Base-by-base conservation (phyloP, 768 basidiomycete genomes). In the Sistotremastrum niveocremeum region DNA sequence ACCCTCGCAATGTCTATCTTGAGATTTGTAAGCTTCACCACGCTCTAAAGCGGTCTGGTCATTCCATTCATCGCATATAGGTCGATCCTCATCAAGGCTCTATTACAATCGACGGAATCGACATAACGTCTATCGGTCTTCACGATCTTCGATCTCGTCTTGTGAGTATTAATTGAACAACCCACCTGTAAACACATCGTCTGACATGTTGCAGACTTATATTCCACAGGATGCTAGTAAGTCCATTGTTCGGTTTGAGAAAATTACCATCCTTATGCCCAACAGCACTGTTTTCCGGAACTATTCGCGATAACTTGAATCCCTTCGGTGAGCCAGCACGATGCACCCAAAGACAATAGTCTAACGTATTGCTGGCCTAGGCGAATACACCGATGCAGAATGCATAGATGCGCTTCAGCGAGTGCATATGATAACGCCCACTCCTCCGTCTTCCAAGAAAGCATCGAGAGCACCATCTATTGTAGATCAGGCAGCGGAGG, bases 1-100 rank as follows among this genome's bases (percentile, higher is more conserved):
- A 89, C 87, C 0, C 66, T 93, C 43, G 86, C 86, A 0, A 87
- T 86, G 84, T 83, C 83, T 54, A 66, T 93, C 10, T 62, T 93
- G 44, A 75, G 87, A 52, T 91, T 93, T 54, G 80, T 81, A 54
- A 45, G 78, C 67, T 28, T n/a, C 40, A n/a, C n/a, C n/a, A n/a
- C n/a, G n/a, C n/a, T n/a, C n/a, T n/a, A n/a, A n/a, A 29, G 41
- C 33, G 39, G 34, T n/a, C 10, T 9, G 12, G 7, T 6, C 6
- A 7, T 6, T 20, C n/a, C 39, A 29, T 6, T 37, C 9, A 6
- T 6, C 29, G 41, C 7, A 41, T 8, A 41, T 47, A 80, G 77
- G 76, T 80, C n/a, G 89, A 94, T 56, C 87, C 90, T 1, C 64
- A 70, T 3, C 66, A 65, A 10, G 91, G 91, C 0, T 71, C 70